Conservation (phyloP, 805 yeast species). For the Starmerella powellii region DNA sequence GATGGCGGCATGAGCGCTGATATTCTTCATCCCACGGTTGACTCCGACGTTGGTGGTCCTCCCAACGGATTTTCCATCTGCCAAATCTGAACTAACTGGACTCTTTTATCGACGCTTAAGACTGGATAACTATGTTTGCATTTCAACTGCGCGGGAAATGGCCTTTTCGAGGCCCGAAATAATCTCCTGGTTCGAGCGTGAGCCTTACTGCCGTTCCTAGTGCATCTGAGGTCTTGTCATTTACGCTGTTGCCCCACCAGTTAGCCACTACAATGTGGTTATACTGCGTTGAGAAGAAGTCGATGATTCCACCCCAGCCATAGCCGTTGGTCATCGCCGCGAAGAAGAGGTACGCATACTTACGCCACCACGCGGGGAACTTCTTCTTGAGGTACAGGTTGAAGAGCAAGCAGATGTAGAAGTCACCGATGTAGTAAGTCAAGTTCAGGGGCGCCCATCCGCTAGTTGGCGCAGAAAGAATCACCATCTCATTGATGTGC, state of each 20-base stretch:
- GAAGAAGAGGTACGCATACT: constrained; percentile 39
- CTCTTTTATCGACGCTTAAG: no score
- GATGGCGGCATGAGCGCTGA: no score
- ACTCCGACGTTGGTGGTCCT: no score
- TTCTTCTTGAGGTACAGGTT: constrained; percentile 34
- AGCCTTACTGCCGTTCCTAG: constrained; percentile 10
- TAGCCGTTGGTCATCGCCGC: constrained; percentile 41
- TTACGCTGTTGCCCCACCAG: constrained; percentile 53
- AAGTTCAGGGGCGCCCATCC: constrained; percentile 38
- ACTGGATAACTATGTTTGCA: no score
- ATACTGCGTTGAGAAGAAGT: constrained; percentile 34
- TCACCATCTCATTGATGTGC: constrained; percentile 10
- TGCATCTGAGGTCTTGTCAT: constrained; percentile 3
- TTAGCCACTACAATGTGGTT: constrained; percentile 37
- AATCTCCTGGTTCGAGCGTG: constrained; percentile 22
- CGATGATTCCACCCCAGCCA: constrained; percentile 37
- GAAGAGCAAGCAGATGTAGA: constrained; percentile 33
- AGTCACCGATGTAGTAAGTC: constrained; percentile 33
- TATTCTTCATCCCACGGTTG: no score
- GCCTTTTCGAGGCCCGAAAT: constrained; percentile 25
- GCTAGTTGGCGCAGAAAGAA: constrained; percentile 1
- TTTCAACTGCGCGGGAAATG: no score
- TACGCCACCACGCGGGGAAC: constrained; percentile 41
- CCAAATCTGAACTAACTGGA: no score
- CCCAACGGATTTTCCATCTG: no score